Evolutionary conservation across 805 yeast genomes (phyloP), one percentile per base, ranked within the genome.

Genomic region (Saccharomyces mikatae): DNA sequence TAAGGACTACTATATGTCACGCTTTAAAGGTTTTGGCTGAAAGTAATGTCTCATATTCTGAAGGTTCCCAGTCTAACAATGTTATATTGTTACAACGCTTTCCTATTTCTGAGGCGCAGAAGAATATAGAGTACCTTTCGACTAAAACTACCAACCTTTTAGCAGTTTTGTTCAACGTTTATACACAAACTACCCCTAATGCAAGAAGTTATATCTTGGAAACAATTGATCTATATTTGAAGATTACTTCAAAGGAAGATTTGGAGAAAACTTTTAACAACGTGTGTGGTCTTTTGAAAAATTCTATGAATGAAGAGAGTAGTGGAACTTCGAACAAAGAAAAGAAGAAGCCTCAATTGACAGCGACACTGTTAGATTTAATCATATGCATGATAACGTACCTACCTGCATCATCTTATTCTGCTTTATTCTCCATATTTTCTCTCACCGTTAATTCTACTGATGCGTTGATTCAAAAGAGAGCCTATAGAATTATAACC

Each of bases 281-380:
- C 66, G 92, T 92, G 6, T 89, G 96, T 69, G 80, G 82, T 1
- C 73, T 90, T 55, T 77, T 94, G 60, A 89, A 86, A 62, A 78
- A 81, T 53, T 86, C 92, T 2, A 75, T 91, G 71, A 88, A 85
- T 52, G 79, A 81, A 52, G 86, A 82, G 62, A 62, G 70, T 36
- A 36, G 24, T 6, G 51, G 51, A 24, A 30, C 11, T 21, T 29
- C 36, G 6, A 61, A 61, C 14, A 61, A 67, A 67, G 67, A 32
- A 66, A 71, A 36, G 59, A 63, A 17, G 63, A 70, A 56, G 58
- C 71, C 59, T 69, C 76, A 60, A 71, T 86, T 26, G 77, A 81
- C 89, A 59, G 82, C 87, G 46, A 89, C 97, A 17, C 84, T 95
- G 88, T 80, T 92, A 86, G 99, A 94, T 68, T 77, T 94, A 54